A percentile compares a stretch with the other conserved stretches of the same genome.
These are phyloP conservation scores for Plectosphaerella cucumerina DNA, from an alignment of 2,329 filamentous ascomycete genomes.

Conservation along the genomic window DNA sequence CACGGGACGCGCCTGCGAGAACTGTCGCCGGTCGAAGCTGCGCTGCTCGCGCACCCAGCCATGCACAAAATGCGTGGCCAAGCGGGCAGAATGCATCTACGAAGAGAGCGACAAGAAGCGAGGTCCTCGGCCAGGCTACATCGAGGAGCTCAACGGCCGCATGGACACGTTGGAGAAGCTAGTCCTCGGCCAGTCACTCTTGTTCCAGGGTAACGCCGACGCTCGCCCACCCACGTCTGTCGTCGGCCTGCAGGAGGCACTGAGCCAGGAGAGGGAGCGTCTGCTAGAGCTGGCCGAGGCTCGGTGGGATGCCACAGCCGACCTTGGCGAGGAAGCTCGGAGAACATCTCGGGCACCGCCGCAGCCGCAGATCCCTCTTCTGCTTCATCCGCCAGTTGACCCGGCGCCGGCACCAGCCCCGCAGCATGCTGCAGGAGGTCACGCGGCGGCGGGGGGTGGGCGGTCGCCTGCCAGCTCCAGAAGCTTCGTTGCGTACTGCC, in stretches of 20 bases:
- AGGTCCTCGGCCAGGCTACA: conserved; percentile 9
- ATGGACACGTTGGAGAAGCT: conserved; percentile 11
- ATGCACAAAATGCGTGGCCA: conserved; percentile 7
- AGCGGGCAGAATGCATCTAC: conserved; percentile 7
- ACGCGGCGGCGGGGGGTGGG: too few species aligned
- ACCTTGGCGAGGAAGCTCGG: too few species aligned
- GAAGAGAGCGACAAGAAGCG: conserved; percentile 8
- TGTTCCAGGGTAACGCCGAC: not conserved
- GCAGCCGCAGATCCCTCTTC: too few species aligned
- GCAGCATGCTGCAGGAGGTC: too few species aligned
- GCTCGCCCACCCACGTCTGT: not conserved
- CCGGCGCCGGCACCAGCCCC: too few species aligned
- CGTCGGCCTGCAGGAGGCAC: not conserved
- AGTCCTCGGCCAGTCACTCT: conserved; percentile 9
- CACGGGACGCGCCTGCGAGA: conserved; percentile 4
- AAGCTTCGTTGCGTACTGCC: too few species aligned
- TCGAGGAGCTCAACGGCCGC: conserved; percentile 7
- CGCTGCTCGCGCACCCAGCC: conserved; percentile 10
- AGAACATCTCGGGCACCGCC: too few species aligned
- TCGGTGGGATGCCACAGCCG: not conserved
- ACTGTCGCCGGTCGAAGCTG: conserved; percentile 10
- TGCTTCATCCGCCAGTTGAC: too few species aligned
- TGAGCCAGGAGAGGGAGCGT: not conserved
- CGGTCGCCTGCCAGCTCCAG: too few species aligned
- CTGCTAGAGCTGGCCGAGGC: not conserved